A percentile compares a stretch with the other conserved stretches of the same genome.
Evolutionary conservation across 169 alveolate species (phyloP).

Genomic region (Cryptosporidium baileyi): DNA sequence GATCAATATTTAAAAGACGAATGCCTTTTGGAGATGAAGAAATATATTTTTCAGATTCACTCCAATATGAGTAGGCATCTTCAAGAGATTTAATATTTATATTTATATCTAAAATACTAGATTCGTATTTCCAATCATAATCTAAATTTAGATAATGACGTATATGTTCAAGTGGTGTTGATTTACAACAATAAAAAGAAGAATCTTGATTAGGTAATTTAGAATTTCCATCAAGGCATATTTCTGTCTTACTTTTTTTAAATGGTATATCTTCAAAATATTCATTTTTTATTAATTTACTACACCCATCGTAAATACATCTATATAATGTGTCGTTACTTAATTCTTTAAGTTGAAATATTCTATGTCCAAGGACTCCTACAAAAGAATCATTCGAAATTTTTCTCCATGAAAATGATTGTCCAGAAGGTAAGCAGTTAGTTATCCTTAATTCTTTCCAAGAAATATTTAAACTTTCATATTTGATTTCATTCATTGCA

Average conservation of each 20-base stretch:
- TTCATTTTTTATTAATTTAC: background rate
- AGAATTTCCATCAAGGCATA: background rate
- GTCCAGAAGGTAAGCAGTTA: slow-evolving; percentile 64
- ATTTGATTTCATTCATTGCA: background rate
- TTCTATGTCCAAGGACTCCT: slow-evolving; percentile 65
- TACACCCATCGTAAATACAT: slow-evolving; percentile 40
- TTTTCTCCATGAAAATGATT: slow-evolving; percentile 54
- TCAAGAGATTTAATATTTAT: background rate
- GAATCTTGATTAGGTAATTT: background rate
- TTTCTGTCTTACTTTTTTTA: slow-evolving; percentile 3
- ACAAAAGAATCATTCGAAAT: slow-evolving; percentile 24
- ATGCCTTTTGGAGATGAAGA: slow-evolving; percentile 49
- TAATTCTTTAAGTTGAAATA: slow-evolving; percentile 42
- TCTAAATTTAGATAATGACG: slow-evolving; percentile 42
- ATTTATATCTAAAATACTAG: background rate
- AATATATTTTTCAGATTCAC: slow-evolving; percentile 2
- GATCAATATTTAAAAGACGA: slow-evolving; percentile 51
- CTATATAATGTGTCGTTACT: slow-evolving; percentile 43
- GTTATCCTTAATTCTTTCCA: slow-evolving; percentile 40
- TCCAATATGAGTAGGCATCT: slow-evolving; percentile 32
- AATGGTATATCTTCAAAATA: slow-evolving; percentile 23
- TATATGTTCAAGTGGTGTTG: slow-evolving; percentile 57
- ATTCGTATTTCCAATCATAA: slow-evolving; percentile 20
- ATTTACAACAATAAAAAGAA: slow-evolving; percentile 26
- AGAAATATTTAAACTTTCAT: slow-evolving; percentile 15